These are phyloP conservation scores for Beauveria rudraprayagi DNA, from an alignment of 2,329 filamentous ascomycete genomes.

Conservation along the genomic window DNA sequence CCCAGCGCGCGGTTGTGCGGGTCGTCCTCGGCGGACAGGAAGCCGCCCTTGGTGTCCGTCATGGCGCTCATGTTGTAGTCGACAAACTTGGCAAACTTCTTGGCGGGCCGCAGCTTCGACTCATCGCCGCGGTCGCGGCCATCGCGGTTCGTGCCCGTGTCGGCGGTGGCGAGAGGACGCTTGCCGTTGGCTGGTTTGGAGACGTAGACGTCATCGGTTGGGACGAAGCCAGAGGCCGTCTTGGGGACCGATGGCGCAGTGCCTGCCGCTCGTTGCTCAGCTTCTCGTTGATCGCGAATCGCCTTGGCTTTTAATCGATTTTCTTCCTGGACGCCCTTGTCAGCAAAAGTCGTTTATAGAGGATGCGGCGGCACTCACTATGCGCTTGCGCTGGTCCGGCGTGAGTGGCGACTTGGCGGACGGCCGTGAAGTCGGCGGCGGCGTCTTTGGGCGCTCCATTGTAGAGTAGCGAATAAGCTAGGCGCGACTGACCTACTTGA, in stretches of 20 bases:
- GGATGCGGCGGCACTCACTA: slow-evolving; percentile 32
- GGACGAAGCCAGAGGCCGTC: slow-evolving; percentile 62
- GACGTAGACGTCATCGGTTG: slow-evolving; percentile 55
- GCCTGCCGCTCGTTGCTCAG: slow-evolving; percentile 44
- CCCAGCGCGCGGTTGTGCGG: slow-evolving; percentile 72
- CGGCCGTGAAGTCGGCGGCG: slow-evolving; percentile 28
- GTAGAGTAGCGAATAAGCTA: not conserved
- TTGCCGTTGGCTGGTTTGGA: slow-evolving; percentile 48
- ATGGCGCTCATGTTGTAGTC: slow-evolving; percentile 98
- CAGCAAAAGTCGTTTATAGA: not conserved
- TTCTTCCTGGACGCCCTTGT: slow-evolving; percentile 57
- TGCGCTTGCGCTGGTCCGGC: slow-evolving; percentile 46
- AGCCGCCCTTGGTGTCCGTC: slow-evolving; percentile 96
- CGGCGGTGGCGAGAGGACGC: slow-evolving; percentile 51
- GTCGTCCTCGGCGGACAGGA: slow-evolving; percentile 84
- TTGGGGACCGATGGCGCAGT: slow-evolving; percentile 33
- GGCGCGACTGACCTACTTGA: not conserved
- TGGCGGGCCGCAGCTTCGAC: slow-evolving; percentile 59
- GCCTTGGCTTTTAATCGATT: slow-evolving; percentile 85
- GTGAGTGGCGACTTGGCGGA: slow-evolving; percentile 39
- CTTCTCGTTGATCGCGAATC: slow-evolving; percentile 64
- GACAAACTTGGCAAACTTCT: slow-evolving; percentile 88
- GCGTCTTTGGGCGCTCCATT: slow-evolving; percentile 43
- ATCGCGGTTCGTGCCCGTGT: slow-evolving; percentile 59
- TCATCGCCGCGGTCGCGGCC: slow-evolving; percentile 45